Percentiles rank a stretch among this genome's conserved stretches.
Conservation (phyloP, 31 red algal genomes). For the Asparagopsis taxiformis region DNA sequence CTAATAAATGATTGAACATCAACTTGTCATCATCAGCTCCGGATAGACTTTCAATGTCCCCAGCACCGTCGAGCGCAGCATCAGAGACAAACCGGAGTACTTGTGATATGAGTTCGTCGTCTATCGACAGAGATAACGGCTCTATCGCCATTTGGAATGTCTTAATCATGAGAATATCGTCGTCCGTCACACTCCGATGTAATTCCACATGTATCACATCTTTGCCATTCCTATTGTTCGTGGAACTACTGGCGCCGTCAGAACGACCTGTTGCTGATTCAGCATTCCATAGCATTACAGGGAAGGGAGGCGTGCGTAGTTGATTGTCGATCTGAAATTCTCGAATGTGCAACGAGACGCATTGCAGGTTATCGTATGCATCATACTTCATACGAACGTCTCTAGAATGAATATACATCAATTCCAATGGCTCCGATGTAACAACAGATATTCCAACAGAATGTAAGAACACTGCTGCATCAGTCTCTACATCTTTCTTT, state of each 20-base stretch:
- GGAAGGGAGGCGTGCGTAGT: conserved; percentile 58
- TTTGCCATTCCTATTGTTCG: background rate
- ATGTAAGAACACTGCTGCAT: conserved; percentile 61
- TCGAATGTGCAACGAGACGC: conserved; percentile 39
- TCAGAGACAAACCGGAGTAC: conserved; percentile 42
- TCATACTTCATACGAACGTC: conserved; percentile 67
- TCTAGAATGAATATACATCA: conserved; percentile 55
- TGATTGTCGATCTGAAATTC: conserved; percentile 87
- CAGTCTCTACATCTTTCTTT: background rate
- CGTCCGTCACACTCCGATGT: conserved; percentile 20
- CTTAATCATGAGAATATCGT: conserved; percentile 56
- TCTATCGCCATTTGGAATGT: conserved; percentile 39
- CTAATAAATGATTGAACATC: background rate
- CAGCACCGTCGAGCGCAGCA: conserved; percentile 25
- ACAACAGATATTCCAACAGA: conserved; percentile 83
- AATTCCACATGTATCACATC: conserved; percentile 30
- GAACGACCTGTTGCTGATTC: background rate
- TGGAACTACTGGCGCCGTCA: background rate
- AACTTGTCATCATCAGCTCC: conserved; percentile 13
- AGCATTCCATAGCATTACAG: conserved; percentile 63
- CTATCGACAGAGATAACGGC: conserved; percentile 55
- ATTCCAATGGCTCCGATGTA: conserved; percentile 52
- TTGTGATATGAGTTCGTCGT: conserved; percentile 44
- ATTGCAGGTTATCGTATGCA: conserved; percentile 17
- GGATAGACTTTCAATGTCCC: conserved; percentile 1